These are phyloP conservation scores for Colletotrichum tropicicola DNA, from an alignment of 2,329 filamentous ascomycete species.

Conservation along the genomic window DNA sequence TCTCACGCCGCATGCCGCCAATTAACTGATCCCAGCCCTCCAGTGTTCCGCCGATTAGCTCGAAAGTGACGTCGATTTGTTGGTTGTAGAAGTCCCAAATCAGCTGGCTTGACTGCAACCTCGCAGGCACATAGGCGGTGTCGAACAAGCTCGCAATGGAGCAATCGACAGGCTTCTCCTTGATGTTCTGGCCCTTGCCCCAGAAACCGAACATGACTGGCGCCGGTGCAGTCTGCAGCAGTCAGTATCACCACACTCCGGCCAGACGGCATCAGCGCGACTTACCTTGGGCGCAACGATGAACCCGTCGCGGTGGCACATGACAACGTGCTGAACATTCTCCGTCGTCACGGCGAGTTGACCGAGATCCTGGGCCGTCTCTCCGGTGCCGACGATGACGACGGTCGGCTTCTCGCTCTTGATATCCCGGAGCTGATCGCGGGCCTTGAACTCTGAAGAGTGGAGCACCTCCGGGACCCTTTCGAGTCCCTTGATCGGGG, in stretches of 20 bases:
- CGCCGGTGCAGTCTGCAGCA: conserved; percentile 15
- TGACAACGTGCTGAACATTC: conserved; percentile 48
- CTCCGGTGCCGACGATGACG: conserved; percentile 54
- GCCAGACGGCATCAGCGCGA: too few species aligned
- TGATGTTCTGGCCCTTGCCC: background rate
- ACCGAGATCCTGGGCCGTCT: conserved; percentile 55
- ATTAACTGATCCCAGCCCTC: conserved; percentile 58
- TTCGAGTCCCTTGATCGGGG: conserved; percentile 49
- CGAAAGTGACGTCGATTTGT: conserved; percentile 54
- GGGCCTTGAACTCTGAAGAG: conserved; percentile 52
- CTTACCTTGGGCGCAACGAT: conserved; percentile 54
- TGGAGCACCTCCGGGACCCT: conserved; percentile 48
- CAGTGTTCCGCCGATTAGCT: conserved; percentile 53
- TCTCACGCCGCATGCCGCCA: conserved; percentile 46
- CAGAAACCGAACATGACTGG: conserved; percentile 25
- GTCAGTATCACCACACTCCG: background rate
- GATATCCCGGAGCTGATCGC: conserved; percentile 49
- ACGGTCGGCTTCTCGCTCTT: conserved; percentile 43
- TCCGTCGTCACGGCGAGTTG: conserved; percentile 53
- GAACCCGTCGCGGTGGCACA: conserved; percentile 58
- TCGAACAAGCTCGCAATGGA: conserved; percentile 59
- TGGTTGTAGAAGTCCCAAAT: conserved; percentile 50
- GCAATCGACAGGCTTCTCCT: conserved; percentile 53
- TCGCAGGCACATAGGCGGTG: conserved; percentile 57
- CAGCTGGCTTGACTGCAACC: conserved; percentile 50